phyloP scores from a whole-genome alignment of 768 basidiomycete species.

The Rhodotorula paludigena region DNA sequence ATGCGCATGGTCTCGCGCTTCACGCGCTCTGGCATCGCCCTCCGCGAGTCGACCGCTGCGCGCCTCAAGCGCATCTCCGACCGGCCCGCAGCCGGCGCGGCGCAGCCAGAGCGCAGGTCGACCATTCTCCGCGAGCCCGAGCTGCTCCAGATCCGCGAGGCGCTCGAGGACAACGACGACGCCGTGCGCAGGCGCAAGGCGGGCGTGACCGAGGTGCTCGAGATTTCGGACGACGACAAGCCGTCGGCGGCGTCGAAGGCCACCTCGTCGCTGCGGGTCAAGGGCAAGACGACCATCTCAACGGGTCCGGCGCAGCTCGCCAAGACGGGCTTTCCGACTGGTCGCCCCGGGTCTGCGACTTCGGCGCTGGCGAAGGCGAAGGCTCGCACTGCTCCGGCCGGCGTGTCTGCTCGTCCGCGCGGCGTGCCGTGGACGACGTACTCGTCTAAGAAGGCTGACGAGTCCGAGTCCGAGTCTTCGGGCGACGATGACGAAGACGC shows the following conservation, averaged over 20 bases:
- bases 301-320: constrained; percentile 8
- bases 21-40: constrained; percentile 50
- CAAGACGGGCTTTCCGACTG: constrained; percentile 10
- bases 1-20: constrained; percentile 74
- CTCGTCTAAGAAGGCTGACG: constrained; percentile 23
- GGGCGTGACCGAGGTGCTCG: constrained; percentile 3
- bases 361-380: neutral
- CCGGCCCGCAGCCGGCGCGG: neutral
- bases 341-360: too few species aligned
- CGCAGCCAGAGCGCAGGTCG: constrained; percentile 14
- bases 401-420: constrained; percentile 9
- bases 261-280: constrained; percentile 13
- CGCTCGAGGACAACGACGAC: constrained; percentile 32
- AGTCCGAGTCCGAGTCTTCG: constrained; percentile 22
- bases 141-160: constrained; percentile 35
- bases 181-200: constrained; percentile 7
- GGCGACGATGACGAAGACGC: constrained; percentile 21
- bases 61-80: constrained; percentile 25
- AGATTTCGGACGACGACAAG: constrained; percentile 29
- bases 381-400: neutral
- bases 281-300: constrained; percentile 5
- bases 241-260: neutral
- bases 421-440: constrained; percentile 40
- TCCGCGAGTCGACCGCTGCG: constrained; percentile 17
- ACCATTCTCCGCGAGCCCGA: constrained; percentile 37